Percentiles rank a stretch among this genome's conserved stretches.
phyloP scores from a whole-genome alignment of 1,139 yeast species.

The Yamadazyma oceani region DNA sequence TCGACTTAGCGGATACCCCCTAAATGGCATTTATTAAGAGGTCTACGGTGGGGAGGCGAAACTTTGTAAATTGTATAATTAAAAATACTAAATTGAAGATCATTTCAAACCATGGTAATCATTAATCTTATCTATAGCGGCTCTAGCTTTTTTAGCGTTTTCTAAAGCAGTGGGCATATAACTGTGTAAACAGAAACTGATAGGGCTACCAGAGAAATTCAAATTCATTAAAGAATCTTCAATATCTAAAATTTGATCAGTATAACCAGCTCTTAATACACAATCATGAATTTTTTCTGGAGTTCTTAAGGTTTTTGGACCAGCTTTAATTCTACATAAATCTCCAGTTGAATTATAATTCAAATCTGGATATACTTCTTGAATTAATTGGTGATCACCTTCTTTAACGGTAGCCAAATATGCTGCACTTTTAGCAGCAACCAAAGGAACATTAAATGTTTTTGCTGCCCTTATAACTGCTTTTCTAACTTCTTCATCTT shows the following conservation, averaged over 20 bases:
- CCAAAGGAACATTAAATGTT: conserved; percentile 56
- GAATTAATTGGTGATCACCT: conserved; percentile 47
- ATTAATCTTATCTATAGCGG: conserved; percentile 29
- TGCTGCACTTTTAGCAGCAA: conserved; percentile 72
- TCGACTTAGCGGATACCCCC: no score
- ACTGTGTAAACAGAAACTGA: conserved; percentile 34
- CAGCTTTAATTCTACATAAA: conserved; percentile 23
- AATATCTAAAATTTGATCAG: conserved; percentile 18
- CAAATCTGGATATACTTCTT: conserved; percentile 36
- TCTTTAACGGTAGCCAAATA: conserved; percentile 71
- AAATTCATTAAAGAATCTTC: conserved; percentile 22
- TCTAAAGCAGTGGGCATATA: conserved; percentile 38
- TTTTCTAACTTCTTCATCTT: conserved; percentile 32
- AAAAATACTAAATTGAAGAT: no score
- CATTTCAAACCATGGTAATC: neutral
- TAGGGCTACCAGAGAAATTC: conserved; percentile 27
- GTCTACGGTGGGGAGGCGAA: no score
- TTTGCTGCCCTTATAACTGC: conserved; percentile 38
- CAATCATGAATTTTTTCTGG: conserved; percentile 29
- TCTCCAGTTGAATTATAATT: conserved; percentile 32
- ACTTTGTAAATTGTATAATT: no score
- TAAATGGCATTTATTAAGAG: no score
- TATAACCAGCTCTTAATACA: conserved; percentile 24
- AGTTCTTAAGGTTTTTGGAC: conserved; percentile 22
- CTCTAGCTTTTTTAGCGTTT: conserved; percentile 30